phyloP scores from a whole-genome alignment of 1,139 yeast genomes.

The Kodamaea sp. region DNA sequence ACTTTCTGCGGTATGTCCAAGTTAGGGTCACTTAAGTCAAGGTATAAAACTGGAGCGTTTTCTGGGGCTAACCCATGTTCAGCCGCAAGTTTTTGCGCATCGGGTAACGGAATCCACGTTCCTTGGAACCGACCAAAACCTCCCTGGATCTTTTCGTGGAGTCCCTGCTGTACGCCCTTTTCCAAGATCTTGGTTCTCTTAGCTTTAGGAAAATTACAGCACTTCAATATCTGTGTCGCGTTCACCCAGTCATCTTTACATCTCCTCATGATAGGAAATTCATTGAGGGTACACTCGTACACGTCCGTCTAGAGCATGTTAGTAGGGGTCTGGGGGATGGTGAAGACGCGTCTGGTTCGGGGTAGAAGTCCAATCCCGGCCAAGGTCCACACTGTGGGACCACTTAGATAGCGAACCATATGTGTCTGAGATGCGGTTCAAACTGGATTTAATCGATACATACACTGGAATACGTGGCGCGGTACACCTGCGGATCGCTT shows the following conservation, averaged over 20 bases:
- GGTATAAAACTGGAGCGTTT: slow-evolving; percentile 54
- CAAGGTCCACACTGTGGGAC: too few relatives aligned
- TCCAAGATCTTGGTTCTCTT: slow-evolving; percentile 89
- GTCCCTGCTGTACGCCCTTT: slow-evolving; percentile 83
- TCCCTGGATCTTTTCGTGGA: slow-evolving; percentile 93
- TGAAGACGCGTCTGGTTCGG: slow-evolving; percentile 10
- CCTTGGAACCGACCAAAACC: slow-evolving; percentile 98
- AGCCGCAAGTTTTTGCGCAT: slow-evolving; percentile 54
- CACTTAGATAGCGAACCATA: too few relatives aligned
- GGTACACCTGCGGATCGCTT: slow-evolving; percentile 18
- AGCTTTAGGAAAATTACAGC: slow-evolving; percentile 94
- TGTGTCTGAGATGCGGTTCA: too few relatives aligned
- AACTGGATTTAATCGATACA: slow-evolving; percentile 9
- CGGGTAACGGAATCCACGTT: slow-evolving; percentile 87
- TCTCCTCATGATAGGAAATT: slow-evolving; percentile 91
- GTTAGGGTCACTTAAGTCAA: slow-evolving; percentile 49
- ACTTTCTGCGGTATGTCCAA: slow-evolving; percentile 49
- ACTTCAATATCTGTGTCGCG: slow-evolving; percentile 95
- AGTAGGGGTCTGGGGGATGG: slow-evolving; percentile 7
- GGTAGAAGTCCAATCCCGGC: too few relatives aligned
- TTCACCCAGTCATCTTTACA: slow-evolving; percentile 92
- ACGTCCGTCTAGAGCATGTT: slow-evolving; percentile 51
- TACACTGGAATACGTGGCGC: slow-evolving; percentile 22
- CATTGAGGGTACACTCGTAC: slow-evolving; percentile 77
- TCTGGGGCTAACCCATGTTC: slow-evolving; percentile 57